Conservation (phyloP, 139 green algal species). For the Coelastrella sp. region DNA sequence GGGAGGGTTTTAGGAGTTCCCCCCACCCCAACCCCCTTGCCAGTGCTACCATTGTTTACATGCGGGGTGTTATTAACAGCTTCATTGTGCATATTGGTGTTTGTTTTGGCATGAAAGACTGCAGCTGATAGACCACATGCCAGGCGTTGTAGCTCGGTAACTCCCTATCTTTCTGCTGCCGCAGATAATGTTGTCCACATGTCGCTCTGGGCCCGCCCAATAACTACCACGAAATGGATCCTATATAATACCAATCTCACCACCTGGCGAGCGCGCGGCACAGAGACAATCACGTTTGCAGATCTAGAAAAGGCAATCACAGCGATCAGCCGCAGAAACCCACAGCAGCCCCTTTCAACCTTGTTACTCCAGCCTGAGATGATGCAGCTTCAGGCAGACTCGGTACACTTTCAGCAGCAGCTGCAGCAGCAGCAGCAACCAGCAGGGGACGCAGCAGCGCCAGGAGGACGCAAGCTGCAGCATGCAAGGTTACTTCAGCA, state of each 20-base stretch:
- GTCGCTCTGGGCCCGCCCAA: background rate
- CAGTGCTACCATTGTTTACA: too few species aligned
- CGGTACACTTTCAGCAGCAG: background rate
- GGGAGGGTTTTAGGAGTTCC: too few species aligned
- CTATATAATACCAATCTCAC: conserved; percentile 34
- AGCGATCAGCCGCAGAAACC: background rate
- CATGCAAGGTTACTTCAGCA: background rate
- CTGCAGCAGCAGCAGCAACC: conserved; percentile 8
- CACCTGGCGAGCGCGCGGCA: background rate
- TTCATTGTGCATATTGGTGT: too few species aligned
- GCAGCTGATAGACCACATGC: too few species aligned
- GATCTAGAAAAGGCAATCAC: background rate
- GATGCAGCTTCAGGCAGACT: background rate
- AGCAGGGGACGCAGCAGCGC: too few species aligned
- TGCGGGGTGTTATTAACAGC: too few species aligned
- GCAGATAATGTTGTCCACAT: background rate
- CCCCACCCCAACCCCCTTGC: too few species aligned
- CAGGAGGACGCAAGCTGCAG: too few species aligned
- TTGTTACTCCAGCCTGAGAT: background rate
- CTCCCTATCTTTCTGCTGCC: background rate
- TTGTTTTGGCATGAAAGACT: too few species aligned
- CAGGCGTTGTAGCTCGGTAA: too few species aligned
- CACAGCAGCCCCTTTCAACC: background rate
- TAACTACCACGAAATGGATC: background rate
- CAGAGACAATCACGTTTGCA: background rate